These are phyloP conservation scores for Cajanus cajan DNA, from an alignment of 306 rosid genomes.

Conservation along the genomic window DNA sequence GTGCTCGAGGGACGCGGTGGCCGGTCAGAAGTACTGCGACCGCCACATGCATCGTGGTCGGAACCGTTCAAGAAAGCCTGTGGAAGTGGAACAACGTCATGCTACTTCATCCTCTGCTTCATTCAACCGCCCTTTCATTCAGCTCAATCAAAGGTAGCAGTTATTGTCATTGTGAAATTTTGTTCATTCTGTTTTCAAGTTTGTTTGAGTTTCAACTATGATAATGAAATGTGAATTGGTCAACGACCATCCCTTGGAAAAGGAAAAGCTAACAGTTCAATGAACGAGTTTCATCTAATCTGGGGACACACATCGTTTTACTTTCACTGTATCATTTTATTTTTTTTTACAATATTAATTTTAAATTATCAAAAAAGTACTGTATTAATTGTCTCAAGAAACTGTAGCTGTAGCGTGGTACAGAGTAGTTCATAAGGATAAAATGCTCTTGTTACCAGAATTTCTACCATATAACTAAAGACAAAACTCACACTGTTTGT, in stretches of 20 bases:
- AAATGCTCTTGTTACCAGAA: too few relatives aligned
- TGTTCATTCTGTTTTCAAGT: not conserved
- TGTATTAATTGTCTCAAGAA: too few relatives aligned
- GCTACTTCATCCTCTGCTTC: not conserved
- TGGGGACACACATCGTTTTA: not conserved
- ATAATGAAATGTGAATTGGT: not conserved
- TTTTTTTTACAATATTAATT: not conserved
- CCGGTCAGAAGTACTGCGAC: not conserved
- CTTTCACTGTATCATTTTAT: not conserved
- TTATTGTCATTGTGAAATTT: not conserved
- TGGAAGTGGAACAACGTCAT: not conserved
- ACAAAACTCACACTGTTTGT: too few relatives aligned
- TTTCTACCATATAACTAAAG: too few relatives aligned
- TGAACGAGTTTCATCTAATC: not conserved
- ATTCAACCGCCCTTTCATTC: not conserved
- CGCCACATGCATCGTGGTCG: not conserved
- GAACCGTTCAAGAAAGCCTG: conserved; percentile 11
- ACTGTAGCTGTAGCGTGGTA: too few relatives aligned
- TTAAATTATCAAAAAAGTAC: too few relatives aligned
- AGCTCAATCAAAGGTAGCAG: not conserved
- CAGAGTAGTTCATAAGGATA: too few relatives aligned
- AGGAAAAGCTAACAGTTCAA: not conserved
- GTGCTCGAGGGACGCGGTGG: conserved; percentile 5
- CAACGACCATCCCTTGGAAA: not conserved
- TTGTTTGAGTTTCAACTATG: not conserved